Conservation (phyloP, 2,329 filamentous ascomycete species). For the Alternaria solani region DNA sequence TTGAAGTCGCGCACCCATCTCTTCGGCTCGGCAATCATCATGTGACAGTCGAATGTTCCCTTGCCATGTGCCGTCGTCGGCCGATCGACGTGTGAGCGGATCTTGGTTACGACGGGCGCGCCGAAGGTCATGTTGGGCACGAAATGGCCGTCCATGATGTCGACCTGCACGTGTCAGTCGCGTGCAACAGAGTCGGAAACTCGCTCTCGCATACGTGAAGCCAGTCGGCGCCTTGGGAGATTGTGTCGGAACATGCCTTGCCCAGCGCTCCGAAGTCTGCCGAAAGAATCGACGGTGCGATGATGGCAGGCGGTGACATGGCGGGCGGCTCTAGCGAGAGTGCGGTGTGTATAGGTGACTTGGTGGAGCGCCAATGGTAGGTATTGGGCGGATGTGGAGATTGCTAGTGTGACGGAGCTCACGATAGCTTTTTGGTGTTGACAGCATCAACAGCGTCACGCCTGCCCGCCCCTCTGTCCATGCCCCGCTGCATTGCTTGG, state of each 20-base stretch:
- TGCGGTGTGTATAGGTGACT: constrained; percentile 14
- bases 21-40: constrained; percentile 99
- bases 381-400: constrained; percentile 27
- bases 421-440: constrained; percentile 47
- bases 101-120: constrained; percentile 92
- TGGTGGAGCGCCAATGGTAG: constrained; percentile 27
- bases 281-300: constrained; percentile 96
- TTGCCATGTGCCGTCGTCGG: constrained; percentile 74
- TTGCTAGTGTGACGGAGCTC: constrained; percentile 34
- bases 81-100: constrained; percentile 82
- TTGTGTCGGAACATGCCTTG: constrained; percentile 84
- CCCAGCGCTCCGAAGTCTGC: constrained; percentile 93
- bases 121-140: constrained; percentile 99
- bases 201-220: constrained; percentile 46
- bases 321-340: constrained; percentile 39
- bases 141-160: constrained; percentile 99
- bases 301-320: constrained; percentile 92
- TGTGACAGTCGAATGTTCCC: constrained; percentile 98
- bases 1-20: constrained; percentile 98
- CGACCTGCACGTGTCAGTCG: constrained; percentile 82
- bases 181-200: constrained; percentile 4
- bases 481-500: constrained; percentile 26
- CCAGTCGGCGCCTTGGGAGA: constrained; percentile 76
- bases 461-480: constrained; percentile 30
- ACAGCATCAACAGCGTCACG: constrained; percentile 30